Evolutionary conservation across 2,329 filamentous ascomycete genomes (phyloP).

Genomic region (Monosporascus sp.): DNA sequence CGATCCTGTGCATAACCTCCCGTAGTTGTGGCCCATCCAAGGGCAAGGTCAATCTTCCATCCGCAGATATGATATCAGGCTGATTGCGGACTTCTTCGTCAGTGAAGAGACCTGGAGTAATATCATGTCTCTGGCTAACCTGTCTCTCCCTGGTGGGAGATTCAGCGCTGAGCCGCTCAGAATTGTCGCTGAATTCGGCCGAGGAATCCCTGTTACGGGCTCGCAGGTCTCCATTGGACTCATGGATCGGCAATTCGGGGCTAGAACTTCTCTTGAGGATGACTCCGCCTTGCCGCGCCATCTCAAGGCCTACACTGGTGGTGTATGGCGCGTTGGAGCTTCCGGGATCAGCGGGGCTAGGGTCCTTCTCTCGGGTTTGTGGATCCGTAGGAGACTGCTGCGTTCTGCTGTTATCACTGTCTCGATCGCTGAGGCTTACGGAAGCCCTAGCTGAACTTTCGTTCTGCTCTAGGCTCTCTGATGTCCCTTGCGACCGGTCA

Average conservation of each 20-base stretch:
- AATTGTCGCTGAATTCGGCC: background rate
- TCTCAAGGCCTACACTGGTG: background rate
- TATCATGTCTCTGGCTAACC: background rate
- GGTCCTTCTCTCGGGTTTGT: too few species aligned
- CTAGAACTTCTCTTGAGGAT: background rate
- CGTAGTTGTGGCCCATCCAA: background rate
- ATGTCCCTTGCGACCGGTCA: background rate
- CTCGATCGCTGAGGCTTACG: background rate
- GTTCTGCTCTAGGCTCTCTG: background rate
- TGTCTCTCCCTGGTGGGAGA: background rate
- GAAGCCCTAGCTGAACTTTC: background rate
- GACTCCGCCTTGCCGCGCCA: background rate
- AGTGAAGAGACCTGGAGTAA: background rate
- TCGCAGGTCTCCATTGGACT: background rate
- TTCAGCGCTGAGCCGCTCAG: background rate
- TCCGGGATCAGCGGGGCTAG: background rate
- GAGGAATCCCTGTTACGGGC: background rate
- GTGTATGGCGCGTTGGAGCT: background rate
- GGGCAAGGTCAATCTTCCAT: background rate
- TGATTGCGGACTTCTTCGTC: background rate
- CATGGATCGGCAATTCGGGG: background rate
- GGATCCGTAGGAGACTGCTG: background rate
- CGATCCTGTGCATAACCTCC: background rate
- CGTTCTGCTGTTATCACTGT: background rate
- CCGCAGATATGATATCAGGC: background rate